Evolutionary conservation across 148 eudicot species (phyloP).

Genomic region (Vaccinium macrocarpon): DNA sequence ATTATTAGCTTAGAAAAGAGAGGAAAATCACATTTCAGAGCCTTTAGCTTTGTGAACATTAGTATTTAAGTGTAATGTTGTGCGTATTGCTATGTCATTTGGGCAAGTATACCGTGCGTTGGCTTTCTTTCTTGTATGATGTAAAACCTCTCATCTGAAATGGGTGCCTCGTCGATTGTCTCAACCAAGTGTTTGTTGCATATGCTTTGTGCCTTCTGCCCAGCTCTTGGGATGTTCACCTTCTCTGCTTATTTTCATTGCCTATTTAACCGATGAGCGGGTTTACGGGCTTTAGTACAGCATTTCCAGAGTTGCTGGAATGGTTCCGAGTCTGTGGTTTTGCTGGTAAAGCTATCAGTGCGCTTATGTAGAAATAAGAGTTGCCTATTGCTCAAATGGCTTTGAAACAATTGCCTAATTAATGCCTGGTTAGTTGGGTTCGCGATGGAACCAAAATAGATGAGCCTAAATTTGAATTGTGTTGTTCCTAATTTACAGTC

Average conservation of each 20-base stretch:
- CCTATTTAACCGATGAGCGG: background rate
- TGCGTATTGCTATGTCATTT: background rate
- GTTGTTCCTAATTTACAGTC: background rate
- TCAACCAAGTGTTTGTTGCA: background rate
- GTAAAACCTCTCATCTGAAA: conserved; percentile 3
- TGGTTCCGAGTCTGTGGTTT: background rate
- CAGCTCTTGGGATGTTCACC: background rate
- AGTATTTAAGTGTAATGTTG: background rate
- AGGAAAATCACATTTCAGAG: background rate
- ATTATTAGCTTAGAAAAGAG: background rate
- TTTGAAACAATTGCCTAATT: background rate
- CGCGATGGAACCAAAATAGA: background rate
- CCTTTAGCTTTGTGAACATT: background rate
- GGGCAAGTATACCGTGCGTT: background rate
- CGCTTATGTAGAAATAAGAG: background rate
- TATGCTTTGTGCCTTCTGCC: background rate
- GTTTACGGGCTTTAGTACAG: background rate
- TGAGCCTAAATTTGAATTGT: background rate
- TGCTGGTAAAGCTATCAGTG: background rate
- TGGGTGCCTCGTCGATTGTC: background rate
- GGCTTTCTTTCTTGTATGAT: conserved; percentile 2
- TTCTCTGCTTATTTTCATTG: background rate
- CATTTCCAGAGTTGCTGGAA: background rate
- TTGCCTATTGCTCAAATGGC: background rate
- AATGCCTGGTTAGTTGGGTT: background rate